Evolutionary conservation across 2,329 filamentous ascomycete genomes (phyloP).

Genomic region (Orbilia oligospora): DNA sequence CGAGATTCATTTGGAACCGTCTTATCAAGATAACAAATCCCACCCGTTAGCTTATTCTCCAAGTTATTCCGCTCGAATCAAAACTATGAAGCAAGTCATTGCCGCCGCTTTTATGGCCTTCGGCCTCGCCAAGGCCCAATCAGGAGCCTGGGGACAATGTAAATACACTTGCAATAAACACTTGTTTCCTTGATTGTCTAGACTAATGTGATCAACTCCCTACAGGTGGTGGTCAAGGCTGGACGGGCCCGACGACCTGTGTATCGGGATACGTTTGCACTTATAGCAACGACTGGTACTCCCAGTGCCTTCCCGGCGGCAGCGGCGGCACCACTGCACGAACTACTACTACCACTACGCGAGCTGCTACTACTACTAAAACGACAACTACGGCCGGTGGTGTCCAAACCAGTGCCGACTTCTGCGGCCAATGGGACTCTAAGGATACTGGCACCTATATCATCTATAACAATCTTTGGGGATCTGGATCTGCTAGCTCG

Average conservation of each 20-base stretch:
- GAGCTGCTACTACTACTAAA: constrained; percentile 8
- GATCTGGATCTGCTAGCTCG: constrained; percentile 66
- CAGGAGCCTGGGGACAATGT: constrained; percentile 67
- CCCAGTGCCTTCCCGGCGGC: constrained; percentile 67
- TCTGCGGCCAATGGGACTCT: constrained; percentile 54
- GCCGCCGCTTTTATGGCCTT: constrained; percentile 62
- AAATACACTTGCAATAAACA: not conserved
- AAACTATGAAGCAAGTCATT: constrained; percentile 42
- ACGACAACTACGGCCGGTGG: constrained; percentile 24
- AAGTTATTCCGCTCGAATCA: not conserved
- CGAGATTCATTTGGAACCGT: no score
- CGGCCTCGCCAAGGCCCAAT: constrained; percentile 66
- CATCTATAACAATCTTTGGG: constrained; percentile 68
- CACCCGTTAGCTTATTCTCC: not conserved
- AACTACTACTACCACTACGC: constrained; percentile 26
- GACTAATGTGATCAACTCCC: not conserved
- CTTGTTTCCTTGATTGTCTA: not conserved
- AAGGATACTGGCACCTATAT: constrained; percentile 52
- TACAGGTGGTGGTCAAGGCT: constrained; percentile 62
- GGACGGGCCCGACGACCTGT: constrained; percentile 67
- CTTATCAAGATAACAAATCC: no score
- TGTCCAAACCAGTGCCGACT: constrained; percentile 37
- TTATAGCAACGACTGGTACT: constrained; percentile 68
- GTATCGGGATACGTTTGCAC: constrained; percentile 68
- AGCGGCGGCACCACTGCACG: constrained; percentile 15